A percentile compares a stretch with the other conserved stretches of the same genome.
Conservation (phyloP, 164 flowering plant species). For the Kalanchoe fedtschenkoi region DNA sequence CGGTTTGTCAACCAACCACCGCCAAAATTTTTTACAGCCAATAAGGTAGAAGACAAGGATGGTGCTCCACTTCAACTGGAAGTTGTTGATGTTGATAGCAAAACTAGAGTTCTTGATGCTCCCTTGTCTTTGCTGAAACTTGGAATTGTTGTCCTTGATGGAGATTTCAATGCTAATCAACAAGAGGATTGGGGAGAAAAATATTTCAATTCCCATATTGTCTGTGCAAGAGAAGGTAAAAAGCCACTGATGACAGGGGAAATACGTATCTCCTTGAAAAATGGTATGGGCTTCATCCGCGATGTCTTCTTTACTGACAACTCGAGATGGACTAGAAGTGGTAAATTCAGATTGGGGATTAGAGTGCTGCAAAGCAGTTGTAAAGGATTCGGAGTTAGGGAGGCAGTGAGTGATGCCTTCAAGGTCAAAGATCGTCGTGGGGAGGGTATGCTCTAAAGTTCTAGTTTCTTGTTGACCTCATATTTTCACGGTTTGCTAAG, state of each 20-base stretch:
- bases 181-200: constrained; percentile 29
- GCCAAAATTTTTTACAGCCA: constrained; percentile 27
- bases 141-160: constrained; percentile 40
- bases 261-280: constrained; percentile 12
- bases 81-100: constrained; percentile 23
- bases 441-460: constrained; percentile 32
- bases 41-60: constrained; percentile 26
- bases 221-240: constrained; percentile 46
- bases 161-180: constrained; percentile 35
- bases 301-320: constrained; percentile 48
- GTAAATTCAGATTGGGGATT: constrained; percentile 47
- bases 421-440: constrained; percentile 60
- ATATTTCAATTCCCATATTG: constrained; percentile 23
- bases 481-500: background rate
- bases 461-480: background rate
- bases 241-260: constrained; percentile 50
- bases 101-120: constrained; percentile 17
- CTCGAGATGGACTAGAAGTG: constrained; percentile 46
- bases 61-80: constrained; percentile 22
- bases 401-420: constrained; percentile 49
- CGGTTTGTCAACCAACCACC: constrained; percentile 32
- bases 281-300: constrained; percentile 32
- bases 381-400: constrained; percentile 24
- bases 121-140: constrained; percentile 36
- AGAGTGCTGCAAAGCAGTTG: constrained; percentile 15